Conservation (phyloP, 768 basidiomycete genomes). For the Roridomyces roridus region DNA sequence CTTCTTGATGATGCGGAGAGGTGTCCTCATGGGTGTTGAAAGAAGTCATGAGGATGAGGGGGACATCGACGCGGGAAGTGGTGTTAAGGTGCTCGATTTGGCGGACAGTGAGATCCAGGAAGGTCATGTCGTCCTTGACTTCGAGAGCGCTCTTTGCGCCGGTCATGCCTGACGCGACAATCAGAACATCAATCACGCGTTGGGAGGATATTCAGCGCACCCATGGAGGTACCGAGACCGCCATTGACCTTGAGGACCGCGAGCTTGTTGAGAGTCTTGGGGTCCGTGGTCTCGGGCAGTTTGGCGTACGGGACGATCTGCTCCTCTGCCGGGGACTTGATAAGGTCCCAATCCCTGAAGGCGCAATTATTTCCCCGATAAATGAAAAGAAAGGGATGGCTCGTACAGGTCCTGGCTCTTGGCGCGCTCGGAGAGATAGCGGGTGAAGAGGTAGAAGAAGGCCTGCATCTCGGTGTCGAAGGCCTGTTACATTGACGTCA, state of each 20-base stretch:
- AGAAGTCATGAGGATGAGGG: conserved; percentile 98
- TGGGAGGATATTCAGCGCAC: conserved; percentile 40
- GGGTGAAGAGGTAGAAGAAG: conserved; percentile 95
- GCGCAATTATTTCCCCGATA: conserved; percentile 9
- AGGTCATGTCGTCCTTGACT: conserved; percentile 97
- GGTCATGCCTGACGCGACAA: conserved; percentile 64
- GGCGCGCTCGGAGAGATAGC: conserved; percentile 89
- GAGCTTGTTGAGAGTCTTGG: conserved; percentile 84
- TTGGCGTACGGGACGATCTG: conserved; percentile 85
- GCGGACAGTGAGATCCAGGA: conserved; percentile 92
- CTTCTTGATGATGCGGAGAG: conserved; percentile 94
- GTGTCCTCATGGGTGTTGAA: conserved; percentile 99
- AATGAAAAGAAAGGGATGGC: conserved; percentile 6
- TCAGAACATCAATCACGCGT: background rate
- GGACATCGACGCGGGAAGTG: conserved; percentile 83
- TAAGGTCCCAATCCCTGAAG: conserved; percentile 84
- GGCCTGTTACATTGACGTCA: conserved; percentile 50
- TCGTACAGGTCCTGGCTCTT: conserved; percentile 86
- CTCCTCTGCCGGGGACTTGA: conserved; percentile 85
- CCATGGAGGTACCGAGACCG: conserved; percentile 91
- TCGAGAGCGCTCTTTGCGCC: conserved; percentile 94
- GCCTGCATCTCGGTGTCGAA: conserved; percentile 97
- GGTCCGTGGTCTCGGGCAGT: conserved; percentile 64
- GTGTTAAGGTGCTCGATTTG: conserved; percentile 97
- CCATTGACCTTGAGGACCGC: conserved; percentile 97